Evolutionary conservation across 108 stramenopile species (phyloP), one percentile per base, ranked within the genome.

Genomic region (Discostella pseudostelligera): DNA sequence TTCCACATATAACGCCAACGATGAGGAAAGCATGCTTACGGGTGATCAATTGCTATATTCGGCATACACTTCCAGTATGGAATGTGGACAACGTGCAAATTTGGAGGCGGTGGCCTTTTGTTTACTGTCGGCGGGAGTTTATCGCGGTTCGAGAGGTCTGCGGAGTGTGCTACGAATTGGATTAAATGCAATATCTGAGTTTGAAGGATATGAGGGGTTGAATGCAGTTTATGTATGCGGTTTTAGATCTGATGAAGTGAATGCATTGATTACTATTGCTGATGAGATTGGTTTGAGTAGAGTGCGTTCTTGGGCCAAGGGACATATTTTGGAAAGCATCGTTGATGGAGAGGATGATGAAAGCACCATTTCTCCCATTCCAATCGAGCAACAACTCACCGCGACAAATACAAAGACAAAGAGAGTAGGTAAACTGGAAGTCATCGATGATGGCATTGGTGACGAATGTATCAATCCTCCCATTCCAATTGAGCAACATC

Each of bases 81-180:
- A 80, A 47, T 64, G 73, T 17, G 79, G 62, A 13, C 51, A 67
- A 26, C 57, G 71, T 26, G 64, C 74, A 10, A 45, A 72, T 4
- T 57, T 90, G 21, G 74, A 84, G 44, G 79, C 81, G 0, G 63
- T 94, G 28, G 88, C 81, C 2, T 91, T 91, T 72, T 72, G 80
- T 22, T 72, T 94, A 37, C 43, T 94, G 1, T 87, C 85, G 8
- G 85, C 90, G 3, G 93, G 93, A 9, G 64, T 92, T 13, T 94
- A 75, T 70, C 82, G 87, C 14, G 93, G 90, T 7, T 22, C 46
- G 14, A 79, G 60, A 47, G 59, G 65, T 10, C 48, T 84, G 8
- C 26, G 76, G 28, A 77, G 81, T 9, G 84, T 94, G 10, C 43
- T 94, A 19, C 20, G 21, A 36, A 85, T 87, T 65, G 90, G 74